Evolutionary conservation across 2,329 filamentous ascomycete species (phyloP).

Genomic region (Aspergillus calidoustus): DNA sequence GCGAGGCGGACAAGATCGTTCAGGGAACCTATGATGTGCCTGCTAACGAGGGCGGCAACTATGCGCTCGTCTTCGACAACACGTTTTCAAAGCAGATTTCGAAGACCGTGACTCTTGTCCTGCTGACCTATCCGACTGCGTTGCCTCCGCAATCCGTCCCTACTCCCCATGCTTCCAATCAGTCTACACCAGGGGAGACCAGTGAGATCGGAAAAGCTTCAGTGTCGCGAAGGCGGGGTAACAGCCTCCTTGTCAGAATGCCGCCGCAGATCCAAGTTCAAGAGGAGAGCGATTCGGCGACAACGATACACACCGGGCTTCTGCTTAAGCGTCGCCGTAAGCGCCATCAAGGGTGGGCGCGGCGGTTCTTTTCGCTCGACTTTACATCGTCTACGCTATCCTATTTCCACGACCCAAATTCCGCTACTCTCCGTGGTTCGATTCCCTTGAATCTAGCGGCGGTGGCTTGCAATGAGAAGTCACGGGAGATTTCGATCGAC

Average conservation of each 20-base stretch:
- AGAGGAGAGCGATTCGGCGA: conserved; percentile 36
- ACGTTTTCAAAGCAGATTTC: conserved; percentile 96
- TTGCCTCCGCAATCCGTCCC: conserved; percentile 52
- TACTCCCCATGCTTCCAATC: conserved; percentile 47
- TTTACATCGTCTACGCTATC: conserved; percentile 93
- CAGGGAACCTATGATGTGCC: conserved; percentile 86
- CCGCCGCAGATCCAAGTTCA: conserved; percentile 31
- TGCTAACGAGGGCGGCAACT: conserved; percentile 81
- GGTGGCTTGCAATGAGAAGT: conserved; percentile 84
- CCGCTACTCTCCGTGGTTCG: conserved; percentile 86
- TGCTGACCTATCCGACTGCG: conserved; percentile 89
- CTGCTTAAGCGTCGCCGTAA: conserved; percentile 90
- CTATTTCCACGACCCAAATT: conserved; percentile 94
- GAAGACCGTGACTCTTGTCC: conserved; percentile 92
- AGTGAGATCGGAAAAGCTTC: conserved; percentile 55
- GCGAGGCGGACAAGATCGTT: conserved; percentile 92
- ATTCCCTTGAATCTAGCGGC: conserved; percentile 91
- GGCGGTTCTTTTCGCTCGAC: conserved; percentile 93
- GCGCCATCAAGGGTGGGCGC: conserved; percentile 89
- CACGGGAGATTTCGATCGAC: conserved; percentile 92
- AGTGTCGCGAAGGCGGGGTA: conserved; percentile 35
- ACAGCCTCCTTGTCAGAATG: conserved; percentile 31
- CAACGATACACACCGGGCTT: conserved; percentile 79
- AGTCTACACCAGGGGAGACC: conserved; percentile 52
- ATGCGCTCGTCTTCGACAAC: conserved; percentile 96